A percentile compares a stretch with the other conserved stretches of the same genome.
Conservation (phyloP, 106 monocot species). For the Iris macrosiphon region DNA sequence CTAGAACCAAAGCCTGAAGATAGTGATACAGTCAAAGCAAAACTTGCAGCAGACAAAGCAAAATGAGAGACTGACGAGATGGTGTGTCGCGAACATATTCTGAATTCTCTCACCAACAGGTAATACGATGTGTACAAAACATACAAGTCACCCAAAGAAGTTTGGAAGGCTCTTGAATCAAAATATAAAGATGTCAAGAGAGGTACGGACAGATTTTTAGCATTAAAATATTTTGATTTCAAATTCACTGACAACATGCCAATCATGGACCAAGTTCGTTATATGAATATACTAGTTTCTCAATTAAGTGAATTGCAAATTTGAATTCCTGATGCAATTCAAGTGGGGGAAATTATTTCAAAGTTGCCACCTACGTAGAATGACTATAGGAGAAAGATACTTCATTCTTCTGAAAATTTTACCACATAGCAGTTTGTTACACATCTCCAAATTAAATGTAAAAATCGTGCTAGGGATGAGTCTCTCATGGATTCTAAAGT, state of each 20-base stretch:
- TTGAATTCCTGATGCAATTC: not conserved
- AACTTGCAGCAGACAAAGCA: not conserved
- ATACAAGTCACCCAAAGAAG: not conserved
- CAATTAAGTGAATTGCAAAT: not conserved
- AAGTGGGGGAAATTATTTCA: not conserved
- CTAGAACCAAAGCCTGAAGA: not conserved
- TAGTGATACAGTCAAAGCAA: not conserved
- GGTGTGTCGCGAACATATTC: not conserved
- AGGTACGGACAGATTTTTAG: constrained; percentile 2
- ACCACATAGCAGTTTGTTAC: not conserved
- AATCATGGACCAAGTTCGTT: not conserved
- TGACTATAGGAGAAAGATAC: not conserved
- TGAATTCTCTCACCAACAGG: not conserved
- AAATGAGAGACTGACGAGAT: not conserved
- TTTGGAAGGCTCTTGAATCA: not conserved
- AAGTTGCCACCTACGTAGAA: constrained; percentile 1
- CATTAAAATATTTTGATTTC: constrained; percentile 6
- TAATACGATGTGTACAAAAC: constrained; percentile 5
- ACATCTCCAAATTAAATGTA: not conserved
- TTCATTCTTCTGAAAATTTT: not conserved
- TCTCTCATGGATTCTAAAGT: not conserved
- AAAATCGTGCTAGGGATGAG: not conserved
- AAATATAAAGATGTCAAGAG: constrained; percentile 2
- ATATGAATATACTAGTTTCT: not conserved
- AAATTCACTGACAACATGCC: not conserved